These are phyloP conservation scores for Astragalus membranaceus DNA, from an alignment of 306 rosid genomes.

Conservation along the genomic window DNA sequence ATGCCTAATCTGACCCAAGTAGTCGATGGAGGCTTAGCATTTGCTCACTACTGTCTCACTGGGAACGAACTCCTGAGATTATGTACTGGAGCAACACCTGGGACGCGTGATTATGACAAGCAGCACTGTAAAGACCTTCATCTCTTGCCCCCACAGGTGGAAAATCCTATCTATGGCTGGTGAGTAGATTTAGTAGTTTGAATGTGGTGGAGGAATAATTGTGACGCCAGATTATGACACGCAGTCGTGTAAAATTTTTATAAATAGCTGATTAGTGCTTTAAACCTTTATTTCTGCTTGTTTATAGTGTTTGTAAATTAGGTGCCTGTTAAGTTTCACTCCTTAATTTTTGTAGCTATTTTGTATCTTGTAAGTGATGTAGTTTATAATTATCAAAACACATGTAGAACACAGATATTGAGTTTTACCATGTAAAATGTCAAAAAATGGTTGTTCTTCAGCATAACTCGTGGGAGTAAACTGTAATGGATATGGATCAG, in stretches of 20 bases:
- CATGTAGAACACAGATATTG: background rate
- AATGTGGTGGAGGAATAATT: slow-evolving; percentile 1
- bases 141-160: slow-evolving; percentile 79
- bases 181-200: slow-evolving; percentile 26
- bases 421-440: slow-evolving; percentile 6
- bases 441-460: background rate
- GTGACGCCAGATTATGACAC: slow-evolving; percentile 47
- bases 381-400: background rate
- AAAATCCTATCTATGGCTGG: slow-evolving; percentile 92
- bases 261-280: slow-evolving; percentile 42
- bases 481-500: background rate
- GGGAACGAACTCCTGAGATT: slow-evolving; percentile 83
- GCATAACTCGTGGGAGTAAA: background rate
- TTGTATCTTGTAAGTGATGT: slow-evolving; percentile 12
- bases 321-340: slow-evolving; percentile 20
- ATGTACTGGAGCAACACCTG: slow-evolving; percentile 87
- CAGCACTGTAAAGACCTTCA: slow-evolving; percentile 86
- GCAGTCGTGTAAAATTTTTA: slow-evolving; percentile 55
- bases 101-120: slow-evolving; percentile 78
- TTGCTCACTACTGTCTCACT: slow-evolving; percentile 85
- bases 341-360: slow-evolving; percentile 18
- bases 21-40: slow-evolving; percentile 90
- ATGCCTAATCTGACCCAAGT: slow-evolving; percentile 51
- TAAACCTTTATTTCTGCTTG: slow-evolving; percentile 22
- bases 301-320: slow-evolving; percentile 25